These are phyloP conservation scores for Atkinsonella texensis DNA, from an alignment of 2,329 filamentous ascomycete species.

Conservation along the genomic window DNA sequence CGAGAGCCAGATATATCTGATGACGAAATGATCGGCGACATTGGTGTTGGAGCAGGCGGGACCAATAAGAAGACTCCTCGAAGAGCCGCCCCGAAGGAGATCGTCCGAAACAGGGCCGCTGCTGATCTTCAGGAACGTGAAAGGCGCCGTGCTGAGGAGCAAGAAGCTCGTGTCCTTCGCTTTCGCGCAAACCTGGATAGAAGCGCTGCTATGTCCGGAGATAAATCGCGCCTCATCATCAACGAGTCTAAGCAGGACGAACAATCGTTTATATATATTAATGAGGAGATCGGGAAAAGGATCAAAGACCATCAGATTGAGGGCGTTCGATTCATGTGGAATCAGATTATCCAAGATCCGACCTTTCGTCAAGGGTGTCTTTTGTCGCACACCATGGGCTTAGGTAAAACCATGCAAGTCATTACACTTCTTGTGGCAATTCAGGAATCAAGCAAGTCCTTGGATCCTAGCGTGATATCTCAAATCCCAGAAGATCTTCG, in stretches of 20 bases:
- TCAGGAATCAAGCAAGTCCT: constrained; percentile 49
- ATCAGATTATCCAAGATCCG: constrained; percentile 56
- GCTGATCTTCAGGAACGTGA: constrained; percentile 44
- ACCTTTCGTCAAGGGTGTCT: constrained; percentile 60
- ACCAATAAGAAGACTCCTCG: constrained; percentile 9
- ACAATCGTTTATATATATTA: constrained; percentile 51
- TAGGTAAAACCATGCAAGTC: constrained; percentile 88
- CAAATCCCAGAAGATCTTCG: constrained; percentile 60
- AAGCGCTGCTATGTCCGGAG: constrained; percentile 29
- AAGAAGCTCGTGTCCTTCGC: constrained; percentile 38
- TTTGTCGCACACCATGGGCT: constrained; percentile 79
- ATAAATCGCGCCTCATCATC: constrained; percentile 45
- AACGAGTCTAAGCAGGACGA: constrained; percentile 53
- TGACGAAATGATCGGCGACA: constrained; percentile 9
- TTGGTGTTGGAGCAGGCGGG: constrained; percentile 9
- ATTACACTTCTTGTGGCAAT: constrained; percentile 73
- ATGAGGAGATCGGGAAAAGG: constrained; percentile 45
- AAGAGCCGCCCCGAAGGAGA: constrained; percentile 16
- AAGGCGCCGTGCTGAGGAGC: constrained; percentile 37
- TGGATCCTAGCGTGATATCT: constrained; percentile 38
- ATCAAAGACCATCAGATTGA: constrained; percentile 74
- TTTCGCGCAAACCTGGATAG: constrained; percentile 33
- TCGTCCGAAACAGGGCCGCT: constrained; percentile 25
- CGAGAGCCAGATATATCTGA: constrained; percentile 12
- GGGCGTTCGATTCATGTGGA: constrained; percentile 82